Base-by-base conservation (phyloP, 1,284 basidiomycete genomes). In the Peniophora sp. region DNA sequence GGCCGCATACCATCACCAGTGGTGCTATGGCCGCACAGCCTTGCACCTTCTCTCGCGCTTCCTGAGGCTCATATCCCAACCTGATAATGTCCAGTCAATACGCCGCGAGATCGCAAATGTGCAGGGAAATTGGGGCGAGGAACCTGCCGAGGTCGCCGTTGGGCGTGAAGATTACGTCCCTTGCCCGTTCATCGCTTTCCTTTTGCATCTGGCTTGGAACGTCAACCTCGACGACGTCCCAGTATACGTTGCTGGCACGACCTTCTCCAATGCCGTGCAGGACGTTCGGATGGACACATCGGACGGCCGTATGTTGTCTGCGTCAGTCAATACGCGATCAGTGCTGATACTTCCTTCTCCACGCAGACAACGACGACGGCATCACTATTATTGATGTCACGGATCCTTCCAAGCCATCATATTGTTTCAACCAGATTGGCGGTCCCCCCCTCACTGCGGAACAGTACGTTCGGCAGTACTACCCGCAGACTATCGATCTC, bases 381-480 rank as follows among this genome's bases (percentile, higher is more conserved):
- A 64, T 69, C 10, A 68, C 68, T 1, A 55, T 71, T 24, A 56
- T 71, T 39, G 71, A 72, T 51, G 55, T 71, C 17, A 68, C 68
- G 2, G 60, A 66, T 50, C 66, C 67, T 1, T 44, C 53, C 18
- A 54, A 61, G 32, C 63, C 64, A 5, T 46, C 62, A 0, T 70
- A 67, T 50, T 67, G 64, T 50, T 69, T 67, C 53, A 57, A 63
- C 20, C 55, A 36, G 14, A 27, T 55, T 8, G 12, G 34, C 5
- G 24, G 27, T 9, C 20, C 35, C 18, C 64, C 62, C 22, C 53
- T 66, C 24, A 51, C 60, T 17, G 62, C 66, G 11, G 54, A 53
- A 37, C 50, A 59, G 11, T 69, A 69, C 54, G 48, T 60, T 10
- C 57, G 59, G 12, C 22, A 24, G 1, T 66, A 68, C 48, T 63